A percentile compares a stretch with the other conserved stretches of the same genome.
Evolutionary conservation across 192 early-diverging fungal genomes (phyloP).

Genomic region (Backusella tuberculispora): DNA sequence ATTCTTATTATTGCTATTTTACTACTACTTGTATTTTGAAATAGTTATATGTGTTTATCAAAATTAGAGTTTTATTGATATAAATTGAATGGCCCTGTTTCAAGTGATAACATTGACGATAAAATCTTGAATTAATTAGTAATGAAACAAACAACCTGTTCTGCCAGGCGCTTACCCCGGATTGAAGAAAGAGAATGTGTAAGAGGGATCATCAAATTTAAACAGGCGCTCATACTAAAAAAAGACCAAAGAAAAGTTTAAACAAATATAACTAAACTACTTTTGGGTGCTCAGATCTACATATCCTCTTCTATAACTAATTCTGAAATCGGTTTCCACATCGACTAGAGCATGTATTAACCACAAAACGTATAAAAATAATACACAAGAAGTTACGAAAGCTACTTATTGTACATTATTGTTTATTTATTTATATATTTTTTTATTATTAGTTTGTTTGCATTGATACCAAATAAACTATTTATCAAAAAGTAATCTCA

Average conservation of each 20-base stretch:
- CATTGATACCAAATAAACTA: slow-evolving; percentile 5
- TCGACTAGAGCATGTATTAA: not conserved
- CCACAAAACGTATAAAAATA: not conserved
- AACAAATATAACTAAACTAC: slow-evolving; percentile 4
- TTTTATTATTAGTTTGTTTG: not conserved
- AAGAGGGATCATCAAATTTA: slow-evolving; percentile 5
- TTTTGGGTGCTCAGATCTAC: not conserved
- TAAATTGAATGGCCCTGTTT: not conserved
- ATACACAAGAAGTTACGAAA: not conserved
- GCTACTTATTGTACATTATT: not conserved
- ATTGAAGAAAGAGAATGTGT: not conserved
- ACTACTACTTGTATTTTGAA: not conserved
- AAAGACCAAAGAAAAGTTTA: not conserved
- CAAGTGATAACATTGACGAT: not conserved
- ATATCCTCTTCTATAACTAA: not conserved
- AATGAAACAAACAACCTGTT: not conserved
- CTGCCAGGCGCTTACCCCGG: not conserved
- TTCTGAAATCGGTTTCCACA: not conserved
- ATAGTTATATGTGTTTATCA: not conserved
- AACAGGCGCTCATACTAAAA: not conserved
- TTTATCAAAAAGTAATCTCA: not conserved
- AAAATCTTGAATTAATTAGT: not conserved
- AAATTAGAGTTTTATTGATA: not conserved
- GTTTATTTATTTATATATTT: not conserved
- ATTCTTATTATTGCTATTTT: not conserved